phyloP scores from a whole-genome alignment of 2,329 filamentous ascomycete genomes.

The Alternaria brassicicola region DNA sequence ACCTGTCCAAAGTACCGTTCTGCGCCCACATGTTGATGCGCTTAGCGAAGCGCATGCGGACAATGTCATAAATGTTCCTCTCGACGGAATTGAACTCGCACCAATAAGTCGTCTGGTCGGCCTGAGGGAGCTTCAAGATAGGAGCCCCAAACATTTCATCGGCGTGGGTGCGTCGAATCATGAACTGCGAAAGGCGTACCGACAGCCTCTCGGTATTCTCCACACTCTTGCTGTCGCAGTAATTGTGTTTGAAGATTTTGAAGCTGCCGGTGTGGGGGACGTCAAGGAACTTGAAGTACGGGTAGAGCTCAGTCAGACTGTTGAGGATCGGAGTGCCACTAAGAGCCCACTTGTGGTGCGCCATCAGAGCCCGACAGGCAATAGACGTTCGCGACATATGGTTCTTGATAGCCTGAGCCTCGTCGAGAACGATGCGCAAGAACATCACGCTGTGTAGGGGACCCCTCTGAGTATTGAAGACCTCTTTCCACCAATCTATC shows the following conservation, averaged over 20 bases:
- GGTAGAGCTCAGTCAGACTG: slow-evolving; percentile 38
- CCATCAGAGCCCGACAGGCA: slow-evolving; percentile 53
- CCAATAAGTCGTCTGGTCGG: slow-evolving; percentile 51
- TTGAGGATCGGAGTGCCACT: slow-evolving; percentile 53
- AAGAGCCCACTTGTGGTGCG: slow-evolving; percentile 51
- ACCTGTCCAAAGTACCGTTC: slow-evolving; percentile 33
- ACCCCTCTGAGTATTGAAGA: slow-evolving; percentile 43
- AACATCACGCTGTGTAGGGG: slow-evolving; percentile 40
- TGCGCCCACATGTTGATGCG: slow-evolving; percentile 49
- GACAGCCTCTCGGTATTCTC: slow-evolving; percentile 46
- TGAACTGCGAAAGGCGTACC: slow-evolving; percentile 52
- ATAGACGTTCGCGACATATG: slow-evolving; percentile 49
- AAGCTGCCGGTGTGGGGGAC: slow-evolving; percentile 51
- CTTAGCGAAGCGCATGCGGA: slow-evolving; percentile 52
- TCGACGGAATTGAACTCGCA: slow-evolving; percentile 61
- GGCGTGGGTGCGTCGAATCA: slow-evolving; percentile 62
- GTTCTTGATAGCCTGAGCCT: slow-evolving; percentile 64
- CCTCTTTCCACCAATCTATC: slow-evolving; percentile 47
- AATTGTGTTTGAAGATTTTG: slow-evolving; percentile 54
- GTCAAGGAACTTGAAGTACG: slow-evolving; percentile 54
- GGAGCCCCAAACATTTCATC: slow-evolving; percentile 60
- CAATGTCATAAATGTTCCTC: slow-evolving; percentile 60
- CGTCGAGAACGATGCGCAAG: slow-evolving; percentile 63
- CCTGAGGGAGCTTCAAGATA: slow-evolving; percentile 60
- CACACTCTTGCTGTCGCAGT: slow-evolving; percentile 41